Conservation (phyloP, 441 rosid genomes). For the Jatropha multifida region DNA sequence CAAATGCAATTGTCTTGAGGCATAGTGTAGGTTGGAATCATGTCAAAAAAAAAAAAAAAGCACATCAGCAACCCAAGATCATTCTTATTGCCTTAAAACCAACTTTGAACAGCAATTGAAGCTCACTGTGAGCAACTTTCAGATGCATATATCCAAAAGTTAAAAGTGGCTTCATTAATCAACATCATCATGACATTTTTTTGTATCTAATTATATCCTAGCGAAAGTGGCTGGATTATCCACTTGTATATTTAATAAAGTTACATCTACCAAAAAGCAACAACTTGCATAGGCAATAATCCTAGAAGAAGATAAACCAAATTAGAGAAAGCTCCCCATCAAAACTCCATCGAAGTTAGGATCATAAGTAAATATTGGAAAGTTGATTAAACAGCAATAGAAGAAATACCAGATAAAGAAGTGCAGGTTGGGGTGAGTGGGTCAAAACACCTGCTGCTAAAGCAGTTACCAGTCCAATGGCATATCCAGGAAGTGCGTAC, state of each 20-base stretch:
- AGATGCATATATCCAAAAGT: too few relatives aligned
- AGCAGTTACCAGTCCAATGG: constrained; percentile 73
- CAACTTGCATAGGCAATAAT: background rate
- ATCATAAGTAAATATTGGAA: background rate
- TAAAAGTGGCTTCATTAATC: too few relatives aligned
- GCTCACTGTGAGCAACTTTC: too few relatives aligned
- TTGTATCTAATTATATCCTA: too few relatives aligned
- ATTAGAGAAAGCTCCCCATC: background rate
- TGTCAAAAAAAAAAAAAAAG: background rate
- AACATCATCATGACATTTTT: too few relatives aligned
- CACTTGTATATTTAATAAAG: background rate
- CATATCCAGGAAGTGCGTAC: constrained; percentile 90
- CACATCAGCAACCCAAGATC: too few relatives aligned
- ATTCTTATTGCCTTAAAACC: too few relatives aligned
- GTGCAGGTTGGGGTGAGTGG: constrained; percentile 88
- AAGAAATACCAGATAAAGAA: constrained; percentile 78
- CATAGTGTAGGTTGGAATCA: background rate
- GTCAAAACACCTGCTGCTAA: constrained; percentile 85
- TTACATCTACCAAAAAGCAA: background rate
- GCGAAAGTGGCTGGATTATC: too few relatives aligned
- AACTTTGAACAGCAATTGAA: too few relatives aligned
- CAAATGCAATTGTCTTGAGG: background rate
- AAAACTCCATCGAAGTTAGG: background rate
- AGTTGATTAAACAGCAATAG: background rate
- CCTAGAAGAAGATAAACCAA: background rate